phyloP scores from a whole-genome alignment of 2,329 filamentous ascomycete genomes.

The Phoma herbarum region DNA sequence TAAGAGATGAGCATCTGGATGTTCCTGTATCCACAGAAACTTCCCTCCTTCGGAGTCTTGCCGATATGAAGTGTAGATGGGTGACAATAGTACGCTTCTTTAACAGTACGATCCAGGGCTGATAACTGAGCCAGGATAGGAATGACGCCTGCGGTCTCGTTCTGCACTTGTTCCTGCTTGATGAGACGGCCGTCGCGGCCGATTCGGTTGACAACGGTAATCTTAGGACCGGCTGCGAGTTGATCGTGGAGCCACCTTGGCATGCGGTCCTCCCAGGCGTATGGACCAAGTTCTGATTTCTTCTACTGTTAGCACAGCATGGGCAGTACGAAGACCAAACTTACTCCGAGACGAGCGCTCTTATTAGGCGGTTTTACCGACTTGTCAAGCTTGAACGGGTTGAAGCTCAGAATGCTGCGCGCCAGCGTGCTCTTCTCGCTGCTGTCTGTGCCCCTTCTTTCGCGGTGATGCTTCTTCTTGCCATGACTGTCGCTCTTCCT shows the following conservation, averaged over 20 bases:
- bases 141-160: constrained; percentile 56
- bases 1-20: constrained; percentile 91
- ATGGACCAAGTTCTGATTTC: constrained; percentile 57
- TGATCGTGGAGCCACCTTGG: constrained; percentile 54
- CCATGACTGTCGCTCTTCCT: constrained; percentile 28
- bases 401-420: constrained; percentile 48
- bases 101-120: constrained; percentile 69
- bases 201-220: constrained; percentile 52
- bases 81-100: constrained; percentile 81
- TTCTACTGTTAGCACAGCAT: constrained; percentile 35
- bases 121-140: constrained; percentile 58
- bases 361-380: constrained; percentile 41
- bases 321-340: constrained; percentile 14
- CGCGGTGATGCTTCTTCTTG: constrained; percentile 38
- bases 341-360: constrained; percentile 48
- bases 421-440: constrained; percentile 49
- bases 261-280: constrained; percentile 59
- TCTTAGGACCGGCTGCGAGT: constrained; percentile 53
- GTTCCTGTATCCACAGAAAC: constrained; percentile 94
- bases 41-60: constrained; percentile 80
- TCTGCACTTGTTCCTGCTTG: constrained; percentile 53
- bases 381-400: constrained; percentile 43
- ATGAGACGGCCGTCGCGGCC: constrained; percentile 54
- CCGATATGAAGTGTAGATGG: constrained; percentile 79
- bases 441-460: constrained; percentile 36